A percentile compares a stretch with the other conserved stretches of the same genome.
These are phyloP conservation scores for Aspergillus bridgeri DNA, from an alignment of 495 filamentous ascomycete species.

Conservation along the genomic window DNA sequence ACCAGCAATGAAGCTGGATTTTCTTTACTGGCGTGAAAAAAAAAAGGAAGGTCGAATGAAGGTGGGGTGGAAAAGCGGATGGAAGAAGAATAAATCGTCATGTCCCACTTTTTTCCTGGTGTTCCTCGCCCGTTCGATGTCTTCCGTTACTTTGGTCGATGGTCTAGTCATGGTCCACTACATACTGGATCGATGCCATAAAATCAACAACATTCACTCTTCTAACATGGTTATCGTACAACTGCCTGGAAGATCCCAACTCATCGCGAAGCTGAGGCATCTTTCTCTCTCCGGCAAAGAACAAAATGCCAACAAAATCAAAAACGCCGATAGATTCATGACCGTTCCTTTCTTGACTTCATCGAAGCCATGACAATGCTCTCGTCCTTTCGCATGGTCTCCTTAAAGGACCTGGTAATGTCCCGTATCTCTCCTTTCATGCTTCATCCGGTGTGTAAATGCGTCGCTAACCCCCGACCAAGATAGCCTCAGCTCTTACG, in stretches of 20 bases:
- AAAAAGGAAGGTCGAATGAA: background rate
- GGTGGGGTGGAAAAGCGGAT: background rate
- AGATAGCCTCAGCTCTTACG: background rate
- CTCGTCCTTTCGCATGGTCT: too few species aligned
- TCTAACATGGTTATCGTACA: conserved; percentile 2
- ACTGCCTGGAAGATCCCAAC: background rate
- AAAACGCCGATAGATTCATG: background rate
- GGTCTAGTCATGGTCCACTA: too few species aligned
- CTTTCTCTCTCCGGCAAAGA: background rate
- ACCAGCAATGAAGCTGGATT: background rate
- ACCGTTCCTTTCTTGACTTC: background rate
- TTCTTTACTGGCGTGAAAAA: background rate
- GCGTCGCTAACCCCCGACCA: background rate
- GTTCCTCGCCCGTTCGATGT: background rate
- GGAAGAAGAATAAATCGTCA: background rate
- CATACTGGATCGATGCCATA: too few species aligned
- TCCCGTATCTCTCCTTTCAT: background rate
- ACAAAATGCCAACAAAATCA: background rate
- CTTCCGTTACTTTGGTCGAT: too few species aligned
- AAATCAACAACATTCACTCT: background rate
- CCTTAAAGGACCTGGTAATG: background rate
- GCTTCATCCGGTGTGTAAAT: background rate
- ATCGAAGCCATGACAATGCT: too few species aligned
- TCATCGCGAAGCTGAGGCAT: background rate
- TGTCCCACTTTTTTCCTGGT: conserved; percentile 4